Evolutionary conservation across 2,329 filamentous ascomycete genomes (phyloP), one percentile per base, ranked within the genome.

Genomic region (Pseudocercospora vitis): DNA sequence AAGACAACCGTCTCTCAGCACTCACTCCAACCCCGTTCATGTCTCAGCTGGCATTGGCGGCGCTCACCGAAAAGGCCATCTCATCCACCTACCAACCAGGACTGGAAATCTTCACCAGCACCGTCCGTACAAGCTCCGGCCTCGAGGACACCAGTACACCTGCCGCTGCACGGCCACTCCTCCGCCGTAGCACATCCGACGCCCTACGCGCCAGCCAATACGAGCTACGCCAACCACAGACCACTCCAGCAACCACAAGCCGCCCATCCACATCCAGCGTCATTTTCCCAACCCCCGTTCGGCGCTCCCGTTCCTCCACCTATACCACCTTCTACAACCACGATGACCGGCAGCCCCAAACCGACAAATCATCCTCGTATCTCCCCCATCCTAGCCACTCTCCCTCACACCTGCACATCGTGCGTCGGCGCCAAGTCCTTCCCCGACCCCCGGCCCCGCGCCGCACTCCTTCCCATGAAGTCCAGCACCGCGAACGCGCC

Each of bases 401-500:
- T 5, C 18, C 21, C 16, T 35, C 46, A 24, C n/a, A 29, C n/a
- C 42, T 45, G 6, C 7, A 35, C 32, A 11, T 35, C n/a, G n/a
- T 23, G 4, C 42, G 31, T 24, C 31, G 19, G 3, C 46, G 26
- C 1, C 46, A 18, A 16, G 9, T 12, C 3, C n/a, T n/a, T n/a
- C n/a, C n/a, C n/a, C 44, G 29, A 1, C 46, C 29, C 3, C 31
- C 29, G n/a, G 29, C 39, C 12, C 40, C 19, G 6, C 40, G 19
- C 12, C 50, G 50, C 9, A 47, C 23, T 12, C 16, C 29, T 2
- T 29, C 31, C 7, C 42, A 45, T 19, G 49, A 52, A 14, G 28
- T 46, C n/a, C 40, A 47, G 24, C 50, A 52, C 8, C 50, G 54
- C 21, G 54, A 53, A 16, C 32, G 37, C 12, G 32, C 21, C 32